Conservation (phyloP, 1,139 yeast species). For the Debaryomyces udenii region DNA sequence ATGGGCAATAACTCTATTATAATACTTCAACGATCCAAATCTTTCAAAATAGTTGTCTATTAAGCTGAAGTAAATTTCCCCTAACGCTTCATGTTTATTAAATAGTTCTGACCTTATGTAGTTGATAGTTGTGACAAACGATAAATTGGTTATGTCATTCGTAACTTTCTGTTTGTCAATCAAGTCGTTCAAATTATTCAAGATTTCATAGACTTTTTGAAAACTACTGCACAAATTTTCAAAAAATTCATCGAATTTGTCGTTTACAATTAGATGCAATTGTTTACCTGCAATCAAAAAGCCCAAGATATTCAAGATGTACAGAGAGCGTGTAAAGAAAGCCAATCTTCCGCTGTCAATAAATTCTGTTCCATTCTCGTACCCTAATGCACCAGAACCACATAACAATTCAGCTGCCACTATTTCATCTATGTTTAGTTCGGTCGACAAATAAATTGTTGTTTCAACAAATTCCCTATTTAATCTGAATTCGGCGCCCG, state of each 20-base stretch:
- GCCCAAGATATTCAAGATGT: constrained; percentile 69
- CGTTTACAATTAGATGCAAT: constrained; percentile 25
- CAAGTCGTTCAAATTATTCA: constrained; percentile 58
- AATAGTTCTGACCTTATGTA: constrained; percentile 65
- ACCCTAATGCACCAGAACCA: constrained; percentile 44
- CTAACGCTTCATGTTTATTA: constrained; percentile 70
- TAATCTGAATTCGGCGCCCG: constrained; percentile 64
- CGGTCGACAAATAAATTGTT: constrained; percentile 58
- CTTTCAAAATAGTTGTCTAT: constrained; percentile 39
- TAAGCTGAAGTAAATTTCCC: constrained; percentile 62
- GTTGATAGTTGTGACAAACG: constrained; percentile 56
- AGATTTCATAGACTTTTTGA: constrained; percentile 55
- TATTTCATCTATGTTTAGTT: constrained; percentile 43
- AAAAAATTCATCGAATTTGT: constrained; percentile 27
- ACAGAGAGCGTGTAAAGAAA: constrained; percentile 69
- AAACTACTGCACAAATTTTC: constrained; percentile 55
- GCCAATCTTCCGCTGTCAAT: constrained; percentile 72
- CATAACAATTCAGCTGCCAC: constrained; percentile 40
- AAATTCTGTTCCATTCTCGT: constrained; percentile 55
- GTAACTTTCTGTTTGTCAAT: constrained; percentile 66
- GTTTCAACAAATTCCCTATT: constrained; percentile 60
- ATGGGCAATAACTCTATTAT: constrained; percentile 36
- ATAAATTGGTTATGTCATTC: constrained; percentile 41
- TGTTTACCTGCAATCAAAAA: constrained; percentile 48
- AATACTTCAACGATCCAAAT: constrained; percentile 34